Conservation (phyloP, 768 basidiomycete genomes). For the Paxillus ammoniavirescens region DNA sequence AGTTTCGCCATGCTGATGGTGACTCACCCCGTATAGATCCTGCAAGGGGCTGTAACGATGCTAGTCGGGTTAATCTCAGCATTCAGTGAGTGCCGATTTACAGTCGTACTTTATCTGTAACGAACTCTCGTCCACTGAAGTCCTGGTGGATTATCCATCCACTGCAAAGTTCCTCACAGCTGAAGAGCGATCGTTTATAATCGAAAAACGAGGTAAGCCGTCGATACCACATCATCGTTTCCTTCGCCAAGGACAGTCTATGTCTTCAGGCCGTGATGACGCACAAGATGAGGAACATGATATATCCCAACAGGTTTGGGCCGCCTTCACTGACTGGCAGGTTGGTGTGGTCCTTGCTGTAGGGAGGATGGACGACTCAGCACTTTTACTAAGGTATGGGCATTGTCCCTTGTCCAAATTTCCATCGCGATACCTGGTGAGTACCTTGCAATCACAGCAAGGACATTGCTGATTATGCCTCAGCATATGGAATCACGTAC, state of each 20-base stretch:
- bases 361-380: neutral
- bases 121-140: slow-evolving; percentile 25
- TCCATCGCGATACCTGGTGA: slow-evolving; percentile 57
- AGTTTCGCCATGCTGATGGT: too few species aligned
- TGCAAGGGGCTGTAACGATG: too few species aligned
- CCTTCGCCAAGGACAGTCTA: slow-evolving; percentile 12
- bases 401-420: slow-evolving; percentile 45
- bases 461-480: neutral
- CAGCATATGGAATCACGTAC: slow-evolving; percentile 68
- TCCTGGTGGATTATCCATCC: slow-evolving; percentile 59
- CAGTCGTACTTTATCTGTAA: too few species aligned
- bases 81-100: too few species aligned
- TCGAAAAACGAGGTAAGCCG: slow-evolving; percentile 51
- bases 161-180: slow-evolving; percentile 61
- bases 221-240: neutral
- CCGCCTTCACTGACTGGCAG: slow-evolving; percentile 65
- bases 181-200: slow-evolving; percentile 54
- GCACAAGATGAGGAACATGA: slow-evolving; percentile 59
- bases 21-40: too few species aligned
- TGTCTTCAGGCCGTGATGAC: slow-evolving; percentile 56
- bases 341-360: slow-evolving; percentile 26
- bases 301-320: slow-evolving; percentile 50
- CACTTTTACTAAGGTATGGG: neutral
- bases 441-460: slow-evolving; percentile 22
- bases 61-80: too few species aligned